These are phyloP conservation scores for Allium fistulosum DNA, from an alignment of 106 monocot species.

Conservation along the genomic window DNA sequence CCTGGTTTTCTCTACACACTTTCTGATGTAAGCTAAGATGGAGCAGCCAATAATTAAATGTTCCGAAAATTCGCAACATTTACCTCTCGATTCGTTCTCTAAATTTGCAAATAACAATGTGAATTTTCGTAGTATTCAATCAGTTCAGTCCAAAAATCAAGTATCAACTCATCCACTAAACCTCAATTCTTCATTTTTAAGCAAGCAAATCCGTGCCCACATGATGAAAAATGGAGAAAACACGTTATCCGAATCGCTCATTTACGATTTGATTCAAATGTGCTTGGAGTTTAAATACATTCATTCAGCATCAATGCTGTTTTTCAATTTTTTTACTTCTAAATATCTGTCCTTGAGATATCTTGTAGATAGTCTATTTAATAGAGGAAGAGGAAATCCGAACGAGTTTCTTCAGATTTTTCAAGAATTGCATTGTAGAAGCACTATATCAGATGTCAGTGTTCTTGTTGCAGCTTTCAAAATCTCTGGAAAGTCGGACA, in stretches of 20 bases:
- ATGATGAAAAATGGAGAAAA: conserved; percentile 13
- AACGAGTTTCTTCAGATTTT: conserved; percentile 17
- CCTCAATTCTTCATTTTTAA: conserved; percentile 11
- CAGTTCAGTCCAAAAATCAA: neutral
- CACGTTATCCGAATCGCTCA: neutral
- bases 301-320: conserved; percentile 26
- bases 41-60: neutral
- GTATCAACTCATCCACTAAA: neutral
- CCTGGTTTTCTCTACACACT: no score
- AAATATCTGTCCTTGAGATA: conserved; percentile 23
- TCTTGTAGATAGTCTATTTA: conserved; percentile 6
- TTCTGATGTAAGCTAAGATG: neutral
- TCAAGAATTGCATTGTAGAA: conserved; percentile 16
- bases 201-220: conserved; percentile 34
- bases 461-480: conserved; percentile 21
- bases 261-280: conserved; percentile 16
- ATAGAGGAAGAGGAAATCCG: neutral
- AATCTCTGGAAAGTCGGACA: conserved; percentile 11
- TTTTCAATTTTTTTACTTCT: conserved; percentile 10
- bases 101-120: neutral
- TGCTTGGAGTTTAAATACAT: conserved; percentile 25
- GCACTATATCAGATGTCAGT: conserved; percentile 11
- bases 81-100: neutral
- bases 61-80: neutral
- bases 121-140: neutral